Conservation (phyloP, 306 rosid species). For the Casuarina glauca region DNA sequence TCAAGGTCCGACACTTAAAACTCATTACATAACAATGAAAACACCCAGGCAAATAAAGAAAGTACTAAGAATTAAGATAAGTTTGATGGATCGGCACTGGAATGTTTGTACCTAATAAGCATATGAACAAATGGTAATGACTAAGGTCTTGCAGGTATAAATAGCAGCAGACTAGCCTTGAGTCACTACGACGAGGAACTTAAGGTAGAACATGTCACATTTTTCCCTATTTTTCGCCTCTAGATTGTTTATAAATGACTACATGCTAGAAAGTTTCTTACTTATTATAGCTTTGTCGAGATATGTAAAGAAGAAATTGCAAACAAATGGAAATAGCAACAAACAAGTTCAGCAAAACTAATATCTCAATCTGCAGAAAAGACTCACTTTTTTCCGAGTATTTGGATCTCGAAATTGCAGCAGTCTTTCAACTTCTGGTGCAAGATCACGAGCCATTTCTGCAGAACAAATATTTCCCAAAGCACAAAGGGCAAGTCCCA, state of each 20-base stretch:
- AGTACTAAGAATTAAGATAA: neutral
- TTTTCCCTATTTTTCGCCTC: neutral
- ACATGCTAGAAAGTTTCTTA: neutral
- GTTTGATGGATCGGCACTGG: neutral
- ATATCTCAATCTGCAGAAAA: constrained; percentile 6
- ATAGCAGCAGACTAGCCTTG: neutral
- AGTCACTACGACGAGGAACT: neutral
- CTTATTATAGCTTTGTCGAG: neutral
- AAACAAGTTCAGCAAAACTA: constrained; percentile 1
- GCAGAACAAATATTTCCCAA: constrained; percentile 98
- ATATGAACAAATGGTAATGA: neutral
- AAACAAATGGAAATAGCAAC: neutral
- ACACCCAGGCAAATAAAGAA: constrained; percentile 5
- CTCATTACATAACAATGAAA: constrained; percentile 24
- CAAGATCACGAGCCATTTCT: constrained; percentile 99
- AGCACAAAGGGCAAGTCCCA: constrained; percentile 99
- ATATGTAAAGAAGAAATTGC: neutral
- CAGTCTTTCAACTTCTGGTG: constrained; percentile 91
- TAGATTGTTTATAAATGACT: neutral
- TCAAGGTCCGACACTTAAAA: constrained; percentile 21
- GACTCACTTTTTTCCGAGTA: constrained; percentile 84
- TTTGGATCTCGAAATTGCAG: constrained; percentile 94
- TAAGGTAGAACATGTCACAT: neutral
- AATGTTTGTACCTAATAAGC: neutral
- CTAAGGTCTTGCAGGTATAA: neutral